Base-by-base conservation (phyloP, 306 rosid genomes). In the Luffa aegyptiaca region DNA sequence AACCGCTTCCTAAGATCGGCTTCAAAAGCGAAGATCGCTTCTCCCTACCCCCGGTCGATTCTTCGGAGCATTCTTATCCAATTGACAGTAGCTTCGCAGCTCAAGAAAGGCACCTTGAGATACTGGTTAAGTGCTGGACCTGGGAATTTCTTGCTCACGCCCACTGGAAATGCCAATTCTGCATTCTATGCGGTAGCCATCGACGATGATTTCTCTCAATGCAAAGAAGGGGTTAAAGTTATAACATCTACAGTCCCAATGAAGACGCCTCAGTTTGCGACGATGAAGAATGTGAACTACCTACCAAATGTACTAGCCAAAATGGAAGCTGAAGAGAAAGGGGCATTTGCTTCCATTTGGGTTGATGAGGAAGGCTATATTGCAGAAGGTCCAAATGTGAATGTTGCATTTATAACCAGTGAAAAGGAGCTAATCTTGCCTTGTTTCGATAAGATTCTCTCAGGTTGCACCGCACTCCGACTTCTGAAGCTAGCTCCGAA, bases 331-430 rank as follows among this genome's bases (percentile, higher is more conserved):
- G 94, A 93, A 82, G 97, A 91, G 85, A 87, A 87, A 79, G 97
- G 97, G 63, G 90, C 92, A 37, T 89, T 65, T 86, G 90, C 91
- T 82, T 86, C 97, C 44, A 85, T 95, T 6, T 91, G 99, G 99
- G 85, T 90, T 55, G 99, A 95, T 87, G 94, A 91, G 56, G 86
- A 78, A 82, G 99, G 99, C 45, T 89, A 86, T 64, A 35, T 95
- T 42, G 97, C 97, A 78, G 99, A 95, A 86, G 99, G 99, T 77
- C 97, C 99, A 85, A 90, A 95, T 89, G 91, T 93, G 82, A 95
- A 95, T 84, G 93, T 93, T 42, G 97, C 97, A 69, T 95, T 95
- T 44, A 82, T 95, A 79, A 93, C 88, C 46, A 83, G 51, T 45
- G 97, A 91, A n/a, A 95, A 86, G 77, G 97, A 92, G 90, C 96